Evolutionary conservation across 2,329 filamentous ascomycete species (phyloP), one percentile per base, ranked within the genome.

Genomic region (Trichoderma koningiopsis): DNA sequence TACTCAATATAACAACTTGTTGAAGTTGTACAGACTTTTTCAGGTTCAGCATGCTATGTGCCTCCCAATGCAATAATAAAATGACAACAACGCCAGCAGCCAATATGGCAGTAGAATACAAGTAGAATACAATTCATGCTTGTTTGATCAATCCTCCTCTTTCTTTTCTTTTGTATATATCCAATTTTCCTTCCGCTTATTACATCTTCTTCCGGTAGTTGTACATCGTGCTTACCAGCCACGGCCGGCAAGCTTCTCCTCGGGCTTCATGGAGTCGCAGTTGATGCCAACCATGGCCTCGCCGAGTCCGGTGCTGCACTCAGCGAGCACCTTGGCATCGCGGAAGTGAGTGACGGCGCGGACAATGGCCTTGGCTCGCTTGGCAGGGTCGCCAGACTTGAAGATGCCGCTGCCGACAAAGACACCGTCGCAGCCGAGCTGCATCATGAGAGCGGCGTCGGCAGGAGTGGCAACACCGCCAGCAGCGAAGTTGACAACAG

Each of bases 381-480:
- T 93, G 56, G 91, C 89, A 27, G 96, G 92, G 81, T 98, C 91
- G 22, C 95, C 95, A 5, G 89, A 93, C 88, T 98, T 98, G 88
- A 99, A 99, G 81, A 98, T 98, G 33, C 96, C 96, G 69, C 90
- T 94, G 33, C 96, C 96, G 43, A 99, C 96, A 78, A 99, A 99
- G 43, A 99, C 96, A 70, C 96, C 96, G 77, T 99, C 96, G 78
- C 96, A 98, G 71, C 96, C 96, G 72, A 99, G 85, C 86, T 98
- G 95, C 96, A 99, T 99, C 95, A 99, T 83, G 70, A 99, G 85
- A 2, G 96, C 96, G 0, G 96, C 96, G 81, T 99, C 96, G 0
- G 96, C 96, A 0, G 96, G 96, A 0, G 96, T 99, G n/a, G 96
- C 96, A n/a, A 99, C 92, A 69, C 96, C 96, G n/a, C 96, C 96